Evolutionary conservation across 176 grass and related monocot species (phyloP).

Genomic region (Oryza meridionalis): DNA sequence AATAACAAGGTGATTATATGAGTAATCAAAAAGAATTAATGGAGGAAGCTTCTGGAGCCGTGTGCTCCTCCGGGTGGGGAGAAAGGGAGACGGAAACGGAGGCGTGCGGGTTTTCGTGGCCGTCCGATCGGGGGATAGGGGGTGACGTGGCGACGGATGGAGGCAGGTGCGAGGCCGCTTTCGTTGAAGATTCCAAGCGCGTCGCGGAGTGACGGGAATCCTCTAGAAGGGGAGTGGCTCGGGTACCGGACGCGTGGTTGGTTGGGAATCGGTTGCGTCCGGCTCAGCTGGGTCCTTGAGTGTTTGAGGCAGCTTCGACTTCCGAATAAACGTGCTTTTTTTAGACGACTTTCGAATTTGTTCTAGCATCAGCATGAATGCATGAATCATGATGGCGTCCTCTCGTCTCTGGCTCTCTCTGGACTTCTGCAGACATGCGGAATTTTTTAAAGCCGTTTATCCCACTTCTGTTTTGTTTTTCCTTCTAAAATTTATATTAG

Average conservation of each 20-base stretch:
- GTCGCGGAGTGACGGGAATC: not conserved
- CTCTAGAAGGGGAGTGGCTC: not conserved
- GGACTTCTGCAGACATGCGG: no score
- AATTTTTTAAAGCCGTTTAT: no score
- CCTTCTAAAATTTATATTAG: no score
- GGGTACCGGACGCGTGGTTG: no score
- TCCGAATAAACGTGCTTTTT: no score
- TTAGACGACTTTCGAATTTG: no score
- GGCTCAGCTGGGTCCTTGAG: not conserved
- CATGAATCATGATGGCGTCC: no score
- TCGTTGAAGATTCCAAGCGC: constrained; percentile 19
- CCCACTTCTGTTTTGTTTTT: no score
- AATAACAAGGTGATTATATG: not conserved
- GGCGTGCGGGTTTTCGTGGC: not conserved
- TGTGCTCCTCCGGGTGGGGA: not conserved
- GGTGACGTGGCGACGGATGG: not conserved
- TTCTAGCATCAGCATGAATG: no score
- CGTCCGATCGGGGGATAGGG: constrained; percentile 27
- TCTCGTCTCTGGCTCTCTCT: no score
- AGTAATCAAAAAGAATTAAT: not conserved
- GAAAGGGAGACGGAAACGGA: not conserved
- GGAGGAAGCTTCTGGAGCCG: constrained; percentile 57
- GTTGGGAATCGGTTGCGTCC: not conserved
- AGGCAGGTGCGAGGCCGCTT: not conserved
- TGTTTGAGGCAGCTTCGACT: no score